Evolutionary conservation across 352 stramenopile genomes (phyloP), one percentile per base, ranked within the genome.

Genomic region (Globisporangium irregulare): DNA sequence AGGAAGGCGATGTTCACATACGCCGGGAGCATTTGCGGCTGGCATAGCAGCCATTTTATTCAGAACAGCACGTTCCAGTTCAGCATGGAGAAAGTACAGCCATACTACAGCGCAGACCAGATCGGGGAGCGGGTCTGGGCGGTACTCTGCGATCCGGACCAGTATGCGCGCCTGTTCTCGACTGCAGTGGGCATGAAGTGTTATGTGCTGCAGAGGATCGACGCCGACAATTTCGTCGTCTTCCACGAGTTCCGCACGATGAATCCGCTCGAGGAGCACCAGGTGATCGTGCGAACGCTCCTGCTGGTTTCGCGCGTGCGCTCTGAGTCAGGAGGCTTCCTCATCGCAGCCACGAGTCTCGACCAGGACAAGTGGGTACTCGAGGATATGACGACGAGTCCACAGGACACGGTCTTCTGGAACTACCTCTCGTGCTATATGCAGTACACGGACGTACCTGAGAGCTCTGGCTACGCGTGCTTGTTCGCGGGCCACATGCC

Each of bases 171-270:
- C 1, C 22, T 71, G 22, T 57, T 67, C 51, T 67, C 66, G 32
- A 18, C 18, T 2, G 59, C 53, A 1, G 51, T 67, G 34, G 60
- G 56, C 10, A 71, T 71, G 66, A 62, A 59, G 27, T 67, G 50
- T 51, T 27, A 27, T 51, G 5, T 66, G 50, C n/a, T 71, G 9
- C 66, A 71, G 25, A 8, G 10, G 7, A 22, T 71, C n/a, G 66
- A 71, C 43, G 59, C 12, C 12, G 66, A 71, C 59, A 71, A 66
- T 32, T 27, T 67, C 25, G 60, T 71, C 25, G 41, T 62, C 0
- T 54, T 66, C 38, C 66, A 71, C 38, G 66, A 71, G 51, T 41
- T 59, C 54, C 48, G 27, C 24, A 29, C 50, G 20, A 71, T 71
- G 66, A n/a, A 67, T 51, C 25, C 59, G 50, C 20, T 14, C 36